Evolutionary conservation across 2,329 filamentous ascomycete species (phyloP).

Genomic region (Aaosphaeria pasadenensis): DNA sequence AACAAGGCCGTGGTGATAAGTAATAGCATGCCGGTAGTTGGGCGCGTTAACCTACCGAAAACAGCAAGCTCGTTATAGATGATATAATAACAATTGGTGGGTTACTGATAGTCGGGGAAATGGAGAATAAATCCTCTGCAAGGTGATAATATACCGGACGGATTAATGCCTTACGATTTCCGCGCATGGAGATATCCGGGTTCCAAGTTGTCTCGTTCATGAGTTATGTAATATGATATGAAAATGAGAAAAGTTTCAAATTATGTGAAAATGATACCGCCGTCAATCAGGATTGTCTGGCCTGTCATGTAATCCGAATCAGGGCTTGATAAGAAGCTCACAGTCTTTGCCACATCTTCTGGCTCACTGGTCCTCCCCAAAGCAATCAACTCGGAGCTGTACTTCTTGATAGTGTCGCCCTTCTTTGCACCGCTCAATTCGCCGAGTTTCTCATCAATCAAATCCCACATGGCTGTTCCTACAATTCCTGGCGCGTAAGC

Average conservation of each 20-base stretch:
- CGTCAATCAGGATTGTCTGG: slow-evolving; percentile 62
- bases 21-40: no score
- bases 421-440: slow-evolving; percentile 50
- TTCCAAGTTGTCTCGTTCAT: no score
- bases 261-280: slow-evolving; percentile 53
- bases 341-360: slow-evolving; percentile 61
- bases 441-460: slow-evolving; percentile 61
- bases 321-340: slow-evolving; percentile 58
- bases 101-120: no score
- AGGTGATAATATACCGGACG: no score
- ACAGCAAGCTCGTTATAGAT: no score
- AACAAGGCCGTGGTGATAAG: no score
- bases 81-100: no score
- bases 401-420: slow-evolving; percentile 56
- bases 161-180: no score
- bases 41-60: no score
- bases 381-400: slow-evolving; percentile 53
- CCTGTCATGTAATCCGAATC: slow-evolving; percentile 66
- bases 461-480: slow-evolving; percentile 66
- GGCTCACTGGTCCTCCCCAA: slow-evolving; percentile 58
- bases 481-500: slow-evolving; percentile 67
- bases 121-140: no score
- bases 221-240: no score
- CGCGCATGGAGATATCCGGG: no score
- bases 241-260: neutral